Conservation (phyloP, 2,329 filamentous ascomycete genomes). For the Botrytis porri region DNA sequence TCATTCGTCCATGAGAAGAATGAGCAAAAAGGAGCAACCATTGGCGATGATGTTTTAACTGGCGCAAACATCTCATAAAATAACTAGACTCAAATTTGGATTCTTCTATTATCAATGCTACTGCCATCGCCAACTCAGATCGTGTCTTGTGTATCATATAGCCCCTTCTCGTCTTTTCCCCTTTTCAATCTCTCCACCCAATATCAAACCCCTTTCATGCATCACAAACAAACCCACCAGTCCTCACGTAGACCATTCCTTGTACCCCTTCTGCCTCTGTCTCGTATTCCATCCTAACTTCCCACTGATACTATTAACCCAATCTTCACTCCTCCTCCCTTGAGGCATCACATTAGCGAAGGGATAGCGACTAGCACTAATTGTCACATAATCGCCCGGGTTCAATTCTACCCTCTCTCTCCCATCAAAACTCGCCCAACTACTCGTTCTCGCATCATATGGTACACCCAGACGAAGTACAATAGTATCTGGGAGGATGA, state of each 20-base stretch:
- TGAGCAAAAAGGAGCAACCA: background rate
- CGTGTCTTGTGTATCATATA: background rate
- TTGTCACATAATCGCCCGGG: constrained; percentile 80
- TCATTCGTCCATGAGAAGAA: background rate
- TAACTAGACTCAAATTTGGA: background rate
- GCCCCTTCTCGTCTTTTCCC: background rate
- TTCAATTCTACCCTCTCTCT: constrained; percentile 77
- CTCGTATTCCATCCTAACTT: constrained; percentile 81
- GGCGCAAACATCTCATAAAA: background rate
- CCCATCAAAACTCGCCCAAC: constrained; percentile 98
- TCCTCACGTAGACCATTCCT: constrained; percentile 36
- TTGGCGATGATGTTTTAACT: background rate
- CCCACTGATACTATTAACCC: constrained; percentile 76
- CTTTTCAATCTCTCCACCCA: background rate
- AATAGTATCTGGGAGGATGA: constrained; percentile 93
- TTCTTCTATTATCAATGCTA: background rate
- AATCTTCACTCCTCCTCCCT: constrained; percentile 69
- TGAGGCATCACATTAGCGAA: constrained; percentile 74
- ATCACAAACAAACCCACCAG: background rate
- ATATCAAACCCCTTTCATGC: background rate
- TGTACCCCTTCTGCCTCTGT: constrained; percentile 68
- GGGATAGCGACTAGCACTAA: constrained; percentile 75
- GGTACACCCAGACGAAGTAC: constrained; percentile 92
- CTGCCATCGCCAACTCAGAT: background rate
- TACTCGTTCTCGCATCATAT: constrained; percentile 82